These are phyloP conservation scores for Luffa aegyptiaca DNA, from an alignment of 306 rosid genomes.

Conservation along the genomic window DNA sequence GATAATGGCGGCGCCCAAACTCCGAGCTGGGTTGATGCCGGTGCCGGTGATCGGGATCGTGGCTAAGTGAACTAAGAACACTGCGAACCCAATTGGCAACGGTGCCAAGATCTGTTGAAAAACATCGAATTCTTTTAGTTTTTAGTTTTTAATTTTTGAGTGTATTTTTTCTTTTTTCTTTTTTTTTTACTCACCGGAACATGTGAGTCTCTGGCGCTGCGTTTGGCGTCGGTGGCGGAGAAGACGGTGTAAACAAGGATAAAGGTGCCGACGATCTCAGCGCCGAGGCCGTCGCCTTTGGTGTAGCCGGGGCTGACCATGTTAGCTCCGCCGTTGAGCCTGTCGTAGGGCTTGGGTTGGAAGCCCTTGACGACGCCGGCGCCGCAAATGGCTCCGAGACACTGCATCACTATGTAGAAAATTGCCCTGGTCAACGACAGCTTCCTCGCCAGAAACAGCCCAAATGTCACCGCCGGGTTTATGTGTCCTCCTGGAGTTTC, in stretches of 20 bases:
- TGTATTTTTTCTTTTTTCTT: too few relatives aligned
- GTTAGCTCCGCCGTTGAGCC: slow-evolving; percentile 57
- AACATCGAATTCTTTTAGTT: neutral
- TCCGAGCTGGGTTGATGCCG: slow-evolving; percentile 56
- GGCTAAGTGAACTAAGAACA: slow-evolving; percentile 54
- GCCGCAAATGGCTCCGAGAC: slow-evolving; percentile 60
- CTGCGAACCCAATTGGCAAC: slow-evolving; percentile 83
- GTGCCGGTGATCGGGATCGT: slow-evolving; percentile 56
- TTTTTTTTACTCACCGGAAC: slow-evolving; percentile 36
- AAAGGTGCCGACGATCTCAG: slow-evolving; percentile 51
- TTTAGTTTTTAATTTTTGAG: too few relatives aligned
- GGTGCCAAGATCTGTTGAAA: slow-evolving; percentile 71
- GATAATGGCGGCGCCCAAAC: slow-evolving; percentile 52
- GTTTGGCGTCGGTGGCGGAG: slow-evolving; percentile 94
- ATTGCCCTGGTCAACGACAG: slow-evolving; percentile 68
- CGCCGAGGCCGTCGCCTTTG: slow-evolving; percentile 61
- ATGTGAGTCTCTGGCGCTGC: slow-evolving; percentile 68
- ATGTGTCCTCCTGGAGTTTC: slow-evolving; percentile 25
- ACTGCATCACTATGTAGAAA: slow-evolving; percentile 79
- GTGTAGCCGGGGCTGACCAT: slow-evolving; percentile 53
- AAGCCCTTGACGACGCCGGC: slow-evolving; percentile 51
- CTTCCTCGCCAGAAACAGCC: slow-evolving; percentile 71
- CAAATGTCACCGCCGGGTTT: slow-evolving; percentile 64
- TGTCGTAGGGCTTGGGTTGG: neutral
- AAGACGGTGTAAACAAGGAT: slow-evolving; percentile 65